Conservation (phyloP, 1,284 basidiomycete species). For the Nidula niveotomentosa region DNA sequence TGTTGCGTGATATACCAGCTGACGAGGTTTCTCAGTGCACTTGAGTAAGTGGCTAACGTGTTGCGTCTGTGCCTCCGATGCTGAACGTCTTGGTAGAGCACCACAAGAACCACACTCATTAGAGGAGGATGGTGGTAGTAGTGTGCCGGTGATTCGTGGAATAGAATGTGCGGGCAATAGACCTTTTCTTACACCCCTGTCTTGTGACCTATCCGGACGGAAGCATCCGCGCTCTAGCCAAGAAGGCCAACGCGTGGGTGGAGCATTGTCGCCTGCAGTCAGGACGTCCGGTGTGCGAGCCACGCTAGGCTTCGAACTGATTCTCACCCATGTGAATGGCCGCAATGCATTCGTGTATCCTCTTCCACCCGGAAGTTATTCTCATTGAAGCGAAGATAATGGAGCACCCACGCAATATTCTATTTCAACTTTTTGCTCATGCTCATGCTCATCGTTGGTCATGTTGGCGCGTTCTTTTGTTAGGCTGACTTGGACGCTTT, state of each 20-base stretch:
- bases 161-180: neutral
- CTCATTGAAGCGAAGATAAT: neutral
- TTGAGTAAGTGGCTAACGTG: conserved; percentile 55
- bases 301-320: neutral
- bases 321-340: neutral
- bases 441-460: neutral
- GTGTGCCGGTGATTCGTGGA: neutral
- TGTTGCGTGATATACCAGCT: conserved; percentile 6
- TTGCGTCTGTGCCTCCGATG: conserved; percentile 2
- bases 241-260: neutral
- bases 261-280: neutral
- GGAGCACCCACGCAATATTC: neutral
- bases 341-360: neutral
- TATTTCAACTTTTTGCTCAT: neutral
- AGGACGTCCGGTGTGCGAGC: neutral
- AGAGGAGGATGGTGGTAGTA: conserved; percentile 13
- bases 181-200: neutral
- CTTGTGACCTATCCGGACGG: neutral
- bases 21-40: conserved; percentile 54
- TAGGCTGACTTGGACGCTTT: neutral
- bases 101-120: conserved; percentile 87
- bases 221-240: neutral
- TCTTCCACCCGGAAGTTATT: neutral
- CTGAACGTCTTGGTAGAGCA: conserved; percentile 55
- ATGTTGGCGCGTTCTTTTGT: neutral